Base-by-base conservation (phyloP, 768 basidiomycete genomes). In the Sarcomyxa edulis region DNA sequence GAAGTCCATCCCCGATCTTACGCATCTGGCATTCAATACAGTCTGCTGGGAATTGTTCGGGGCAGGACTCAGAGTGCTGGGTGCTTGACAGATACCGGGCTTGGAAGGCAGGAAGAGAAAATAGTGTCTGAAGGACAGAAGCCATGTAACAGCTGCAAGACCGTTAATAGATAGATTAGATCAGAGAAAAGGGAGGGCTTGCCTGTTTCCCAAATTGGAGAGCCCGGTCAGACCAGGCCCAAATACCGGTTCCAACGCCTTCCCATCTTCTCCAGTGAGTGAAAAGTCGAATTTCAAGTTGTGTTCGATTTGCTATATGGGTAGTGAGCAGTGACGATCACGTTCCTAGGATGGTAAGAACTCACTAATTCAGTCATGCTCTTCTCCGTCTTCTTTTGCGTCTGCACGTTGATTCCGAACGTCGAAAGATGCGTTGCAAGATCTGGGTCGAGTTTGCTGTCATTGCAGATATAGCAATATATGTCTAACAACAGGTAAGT, bases 1-100 rank as follows among this genome's bases (percentile, higher is more conserved):
- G 62, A 4, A 99, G 72, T 7, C 96, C 96, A 50, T 98, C 93
- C 1, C 84, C 86, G 25, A 98, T 58, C 58, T 98, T 99, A 54
- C 72, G 68, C 76, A 98, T 81, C 61, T 98, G 94, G 59, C 96
- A 96, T 53, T 95, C 90, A n/a, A 97, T 63, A 48, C 95, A 97
- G 10, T 77, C 70, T 0, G 87, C 88, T 0, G 91, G 92, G 2
- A 87, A 69, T 1, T 72, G 46, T 43, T 78, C 77, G 7, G 70
- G 47, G 59, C 94, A 97, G 4, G 64, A 59, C 7, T 62, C 53
- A 42, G 75, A 74, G 57, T 96, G 93, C 33, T 10, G 47, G 45
- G 1, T 48, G 33, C 14, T 48, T 35, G 3, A 48, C 42, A n/a
- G 47, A 65, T 96, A 98, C 7, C 87, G 79, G 2, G 66, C 53